These are phyloP conservation scores for Penicillium bovifimosum DNA, from an alignment of 495 filamentous ascomycete genomes.

Conservation along the genomic window DNA sequence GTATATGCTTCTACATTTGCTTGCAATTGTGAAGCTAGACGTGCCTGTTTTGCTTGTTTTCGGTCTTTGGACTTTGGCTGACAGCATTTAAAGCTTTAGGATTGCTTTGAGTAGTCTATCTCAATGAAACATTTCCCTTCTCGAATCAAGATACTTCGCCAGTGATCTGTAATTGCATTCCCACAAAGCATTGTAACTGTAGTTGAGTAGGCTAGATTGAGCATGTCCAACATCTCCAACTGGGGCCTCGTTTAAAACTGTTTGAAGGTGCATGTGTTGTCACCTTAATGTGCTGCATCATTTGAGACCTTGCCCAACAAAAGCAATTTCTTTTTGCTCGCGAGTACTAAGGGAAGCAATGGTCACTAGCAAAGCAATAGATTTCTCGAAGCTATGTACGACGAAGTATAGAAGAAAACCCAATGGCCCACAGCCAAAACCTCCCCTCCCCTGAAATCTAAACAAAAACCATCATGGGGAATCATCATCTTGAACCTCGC, in stretches of 20 bases:
- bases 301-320: too few relatives aligned
- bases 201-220: too few relatives aligned
- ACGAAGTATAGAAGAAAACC: neutral
- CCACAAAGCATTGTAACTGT: too few relatives aligned
- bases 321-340: neutral
- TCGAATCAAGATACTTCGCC: too few relatives aligned
- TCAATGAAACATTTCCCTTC: too few relatives aligned
- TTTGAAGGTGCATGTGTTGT: too few relatives aligned
- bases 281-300: too few relatives aligned
- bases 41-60: neutral
- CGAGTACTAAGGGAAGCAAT: neutral
- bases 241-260: too few relatives aligned
- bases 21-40: slow-evolving; percentile 1
- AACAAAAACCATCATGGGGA: slow-evolving; percentile 13
- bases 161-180: too few relatives aligned
- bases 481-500: slow-evolving; percentile 6
- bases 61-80: slow-evolving; percentile 13
- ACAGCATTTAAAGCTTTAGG: slow-evolving; percentile 11
- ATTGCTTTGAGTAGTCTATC: slow-evolving; percentile 16
- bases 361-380: slow-evolving; percentile 5
- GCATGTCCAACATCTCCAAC: too few relatives aligned
- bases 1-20: slow-evolving; percentile 12
- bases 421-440: neutral
- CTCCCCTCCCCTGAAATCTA: slow-evolving; percentile 4
- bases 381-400: slow-evolving; percentile 17